Conservation (phyloP, 495 filamentous ascomycete species). For the Hypoxylon intermedium region DNA sequence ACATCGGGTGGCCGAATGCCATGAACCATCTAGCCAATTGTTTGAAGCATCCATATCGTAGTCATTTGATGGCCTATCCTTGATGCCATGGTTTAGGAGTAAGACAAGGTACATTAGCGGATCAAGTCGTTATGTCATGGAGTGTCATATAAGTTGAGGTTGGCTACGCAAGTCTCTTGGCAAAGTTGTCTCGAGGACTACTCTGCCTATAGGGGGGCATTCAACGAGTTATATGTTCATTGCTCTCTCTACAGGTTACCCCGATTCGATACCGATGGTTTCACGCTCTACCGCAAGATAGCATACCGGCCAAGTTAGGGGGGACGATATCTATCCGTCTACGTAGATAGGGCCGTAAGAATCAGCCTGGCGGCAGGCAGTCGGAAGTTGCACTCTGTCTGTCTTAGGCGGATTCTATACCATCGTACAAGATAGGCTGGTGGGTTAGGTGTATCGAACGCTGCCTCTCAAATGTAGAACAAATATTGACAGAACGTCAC, state of each 20-base stretch:
- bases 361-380: not conserved
- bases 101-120: not conserved
- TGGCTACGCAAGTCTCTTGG: not conserved
- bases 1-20: too few relatives aligned
- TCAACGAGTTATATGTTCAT: not conserved
- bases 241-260: not conserved
- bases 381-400: not conserved
- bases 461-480: constrained; percentile 2
- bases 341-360: not conserved
- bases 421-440: constrained; percentile 1
- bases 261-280: too few relatives aligned
- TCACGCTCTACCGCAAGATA: too few relatives aligned
- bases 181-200: not conserved
- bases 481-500: constrained; percentile 9
- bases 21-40: too few relatives aligned
- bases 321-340: not conserved
- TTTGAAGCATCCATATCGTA: not conserved
- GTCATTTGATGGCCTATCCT: not conserved
- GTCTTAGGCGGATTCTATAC: not conserved
- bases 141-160: not conserved
- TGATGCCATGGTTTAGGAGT: not conserved
- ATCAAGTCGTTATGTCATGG: not conserved
- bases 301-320: not conserved
- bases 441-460: constrained; percentile 14
- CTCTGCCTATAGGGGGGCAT: not conserved